A percentile compares a stretch with the other conserved stretches of the same genome.
Conservation (phyloP, 228 moss, liverwort and hornwort genomes). For the Sphagnum magellanicum region DNA sequence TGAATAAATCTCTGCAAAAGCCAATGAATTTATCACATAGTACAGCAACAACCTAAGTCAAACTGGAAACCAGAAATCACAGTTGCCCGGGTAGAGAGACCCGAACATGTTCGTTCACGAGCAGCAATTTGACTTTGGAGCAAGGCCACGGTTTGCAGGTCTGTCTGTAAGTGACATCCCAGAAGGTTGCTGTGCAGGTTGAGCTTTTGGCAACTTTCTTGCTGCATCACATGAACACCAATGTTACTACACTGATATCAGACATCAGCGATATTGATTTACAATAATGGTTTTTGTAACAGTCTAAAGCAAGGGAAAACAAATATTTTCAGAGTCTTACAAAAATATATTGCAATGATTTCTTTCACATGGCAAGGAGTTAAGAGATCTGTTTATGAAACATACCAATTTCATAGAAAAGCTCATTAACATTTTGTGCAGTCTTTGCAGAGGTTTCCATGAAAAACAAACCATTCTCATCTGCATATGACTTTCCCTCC, state of each 20-base stretch:
- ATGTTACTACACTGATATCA: not conserved
- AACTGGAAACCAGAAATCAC: no score
- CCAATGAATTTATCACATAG: no score
- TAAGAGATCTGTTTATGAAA: no score
- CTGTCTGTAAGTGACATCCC: constrained; percentile 53
- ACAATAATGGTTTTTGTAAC: no score
- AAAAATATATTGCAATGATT: no score
- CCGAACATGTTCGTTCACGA: not conserved
- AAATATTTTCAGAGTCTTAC: no score
- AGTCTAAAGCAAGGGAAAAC: no score
- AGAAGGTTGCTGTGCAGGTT: constrained; percentile 40
- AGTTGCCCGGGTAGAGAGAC: no score
- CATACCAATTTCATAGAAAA: constrained; percentile 54
- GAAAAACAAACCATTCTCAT: constrained; percentile 50
- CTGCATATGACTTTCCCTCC: constrained; percentile 48
- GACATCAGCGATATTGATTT: not conserved
- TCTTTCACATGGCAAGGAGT: no score
- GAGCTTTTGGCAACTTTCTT: constrained; percentile 58
- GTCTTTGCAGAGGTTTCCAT: constrained; percentile 62
- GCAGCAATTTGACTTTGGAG: not conserved
- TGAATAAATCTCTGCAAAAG: no score
- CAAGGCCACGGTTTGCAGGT: constrained; percentile 15
- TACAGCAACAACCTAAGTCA: no score
- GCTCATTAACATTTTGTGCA: constrained; percentile 45
- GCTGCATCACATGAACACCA: constrained; percentile 18